Percentiles rank a stretch among this genome's conserved stretches.
phyloP scores from a whole-genome alignment of 2,329 filamentous ascomycete genomes.

The Lanzia echinophila region DNA sequence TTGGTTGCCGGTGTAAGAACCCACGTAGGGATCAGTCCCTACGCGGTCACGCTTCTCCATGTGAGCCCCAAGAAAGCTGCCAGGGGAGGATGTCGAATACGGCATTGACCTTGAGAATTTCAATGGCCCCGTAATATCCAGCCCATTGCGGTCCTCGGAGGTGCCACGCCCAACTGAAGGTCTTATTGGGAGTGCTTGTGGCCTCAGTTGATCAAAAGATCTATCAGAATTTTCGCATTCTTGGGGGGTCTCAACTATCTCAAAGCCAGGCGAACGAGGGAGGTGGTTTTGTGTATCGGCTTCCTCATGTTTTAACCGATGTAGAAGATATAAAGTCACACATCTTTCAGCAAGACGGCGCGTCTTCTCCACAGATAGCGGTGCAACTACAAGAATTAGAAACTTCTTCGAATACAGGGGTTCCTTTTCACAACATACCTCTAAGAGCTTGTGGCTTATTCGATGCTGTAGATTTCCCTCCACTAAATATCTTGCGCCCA shows the following conservation, averaged over 20 bases:
- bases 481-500: constrained; percentile 13
- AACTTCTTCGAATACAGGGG: background rate
- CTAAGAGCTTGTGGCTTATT: constrained; percentile 15
- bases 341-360: constrained; percentile 50
- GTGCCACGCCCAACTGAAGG: background rate
- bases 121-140: background rate
- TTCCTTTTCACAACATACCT: constrained; percentile 13
- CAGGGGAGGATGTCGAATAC: constrained; percentile 25
- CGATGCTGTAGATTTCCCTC: constrained; percentile 14
- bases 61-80: constrained; percentile 18
- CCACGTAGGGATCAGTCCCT: constrained; percentile 2
- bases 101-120: constrained; percentile 8
- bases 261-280: background rate
- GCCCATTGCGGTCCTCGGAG: background rate
- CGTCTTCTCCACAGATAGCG: constrained; percentile 55
- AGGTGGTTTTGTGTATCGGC: constrained; percentile 13
- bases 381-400: constrained; percentile 30
- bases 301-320: constrained; percentile 32
- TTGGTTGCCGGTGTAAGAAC: background rate
- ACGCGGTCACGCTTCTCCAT: constrained; percentile 7
- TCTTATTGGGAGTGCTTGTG: constrained; percentile 9
- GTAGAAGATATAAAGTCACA: constrained; percentile 42
- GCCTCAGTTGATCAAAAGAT: background rate
- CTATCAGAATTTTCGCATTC: background rate
- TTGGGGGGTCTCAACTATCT: background rate